Base-by-base conservation (phyloP, 306 rosid genomes). In the Vigna hirtella region DNA sequence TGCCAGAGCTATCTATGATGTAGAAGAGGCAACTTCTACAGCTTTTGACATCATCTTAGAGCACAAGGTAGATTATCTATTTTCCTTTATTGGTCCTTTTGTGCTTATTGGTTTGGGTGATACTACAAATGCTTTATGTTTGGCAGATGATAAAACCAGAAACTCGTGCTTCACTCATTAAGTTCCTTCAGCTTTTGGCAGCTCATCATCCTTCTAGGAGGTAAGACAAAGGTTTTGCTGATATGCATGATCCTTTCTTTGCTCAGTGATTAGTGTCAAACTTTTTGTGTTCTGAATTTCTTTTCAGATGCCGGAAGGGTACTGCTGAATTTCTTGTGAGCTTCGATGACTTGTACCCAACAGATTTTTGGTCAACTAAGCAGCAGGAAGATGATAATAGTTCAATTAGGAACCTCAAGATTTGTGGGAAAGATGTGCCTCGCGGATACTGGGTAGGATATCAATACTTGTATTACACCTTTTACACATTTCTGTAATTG, bases 151-250 rank as follows among this genome's bases (percentile, higher is more conserved):
- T 95, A 83, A 95, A 91, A 77, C 84, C 92, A 79, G 89, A 85
- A 72, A 95, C 99, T 38, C 91, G 96, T 67, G 90, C 86, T 64
- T 84, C 97, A 43, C 86, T 95, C 66, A 77, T 95, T 71, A 91
- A 86, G 71, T 95, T 95, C 87, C 93, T 95, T 79, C 98, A 95
- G 89, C 89, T 95, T 81, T 77, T 91, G 84, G 89, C 88, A 16
- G 94, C 88, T 38, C 98, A 95, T 84, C 97, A 95, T 86, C 98
- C 99, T 84, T 95, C 99, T 55, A 84, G 84, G 88, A 93, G 97
- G 99, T 88, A 83, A 32, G 53, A 59, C 30, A 43, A 62, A 63
- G 59, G 42, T 72, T 72, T 57, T 45, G 34, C 50, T 77, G 45
- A 74, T 77, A 26, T 0, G 34, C 12, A n/a, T 58, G 65, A 61